phyloP scores from a whole-genome alignment of 2,329 filamentous ascomycete species.

The Neonectria hederae region DNA sequence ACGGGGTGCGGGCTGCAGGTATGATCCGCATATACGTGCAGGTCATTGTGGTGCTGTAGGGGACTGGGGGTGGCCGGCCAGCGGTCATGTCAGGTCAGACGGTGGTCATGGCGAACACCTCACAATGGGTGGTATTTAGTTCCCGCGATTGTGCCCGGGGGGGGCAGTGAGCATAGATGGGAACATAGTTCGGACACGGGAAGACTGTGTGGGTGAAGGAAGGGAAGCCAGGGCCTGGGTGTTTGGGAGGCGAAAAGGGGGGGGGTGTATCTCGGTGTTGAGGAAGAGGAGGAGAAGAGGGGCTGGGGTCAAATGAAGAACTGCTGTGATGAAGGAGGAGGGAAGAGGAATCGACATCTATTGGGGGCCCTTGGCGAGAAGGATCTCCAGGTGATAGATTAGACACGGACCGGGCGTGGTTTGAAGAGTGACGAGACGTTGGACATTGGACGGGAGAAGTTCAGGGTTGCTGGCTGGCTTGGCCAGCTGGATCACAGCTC shows the following conservation, averaged over 20 bases:
- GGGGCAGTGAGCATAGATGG: slow-evolving; percentile 15
- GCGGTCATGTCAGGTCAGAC: slow-evolving; percentile 28
- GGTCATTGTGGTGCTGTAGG: slow-evolving; percentile 32
- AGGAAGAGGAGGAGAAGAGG: slow-evolving; percentile 19
- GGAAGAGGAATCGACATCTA: slow-evolving; percentile 34
- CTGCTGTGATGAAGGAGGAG: slow-evolving; percentile 34
- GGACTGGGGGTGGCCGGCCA: slow-evolving; percentile 27
- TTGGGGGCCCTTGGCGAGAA: slow-evolving; percentile 14
- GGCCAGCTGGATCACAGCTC: not conserved
- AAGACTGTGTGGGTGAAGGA: slow-evolving; percentile 11
- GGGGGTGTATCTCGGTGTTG: slow-evolving; percentile 18
- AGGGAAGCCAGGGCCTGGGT: not conserved
- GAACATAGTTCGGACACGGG: slow-evolving; percentile 11
- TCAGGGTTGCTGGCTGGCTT: not conserved
- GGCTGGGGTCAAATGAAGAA: slow-evolving; percentile 25
- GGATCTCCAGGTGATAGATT: slow-evolving; percentile 15
- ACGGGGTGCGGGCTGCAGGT: slow-evolving; percentile 44
- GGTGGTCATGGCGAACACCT: slow-evolving; percentile 33
- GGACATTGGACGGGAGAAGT: not conserved
- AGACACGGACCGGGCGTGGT: slow-evolving; percentile 19
- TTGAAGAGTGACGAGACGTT: not conserved
- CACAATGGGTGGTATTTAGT: slow-evolving; percentile 23
- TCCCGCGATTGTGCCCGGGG: slow-evolving; percentile 28
- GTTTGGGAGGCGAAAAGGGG: slow-evolving; percentile 10
- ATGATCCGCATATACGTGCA: slow-evolving; percentile 51